Evolutionary conservation across 139 green algal species (phyloP).

Genomic region (Ulvella scutata): DNA sequence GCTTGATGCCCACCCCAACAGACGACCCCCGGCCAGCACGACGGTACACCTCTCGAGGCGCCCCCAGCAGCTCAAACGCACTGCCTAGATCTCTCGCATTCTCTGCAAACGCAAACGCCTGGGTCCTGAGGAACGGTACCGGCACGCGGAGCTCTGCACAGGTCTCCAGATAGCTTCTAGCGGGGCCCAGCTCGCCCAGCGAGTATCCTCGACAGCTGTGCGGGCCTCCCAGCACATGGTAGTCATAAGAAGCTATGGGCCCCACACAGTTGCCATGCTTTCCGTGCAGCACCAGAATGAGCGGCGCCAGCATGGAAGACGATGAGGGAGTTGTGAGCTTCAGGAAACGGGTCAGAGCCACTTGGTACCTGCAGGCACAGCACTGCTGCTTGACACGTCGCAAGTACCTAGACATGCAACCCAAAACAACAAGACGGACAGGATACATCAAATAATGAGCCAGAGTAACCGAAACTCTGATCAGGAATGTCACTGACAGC

Average conservation of each 20-base stretch:
- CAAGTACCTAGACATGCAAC: no score
- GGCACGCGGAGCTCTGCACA: conserved; percentile 57
- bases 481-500: neutral
- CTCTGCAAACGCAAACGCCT: conserved; percentile 76
- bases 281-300: conserved; percentile 64
- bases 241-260: conserved; percentile 85
- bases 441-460: no score
- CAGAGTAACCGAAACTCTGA: no score
- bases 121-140: conserved; percentile 5
- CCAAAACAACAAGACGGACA: no score
- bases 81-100: conserved; percentile 64
- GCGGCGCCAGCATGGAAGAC: conserved; percentile 22
- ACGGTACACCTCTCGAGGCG: conserved; percentile 86
- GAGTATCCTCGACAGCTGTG: conserved; percentile 84
- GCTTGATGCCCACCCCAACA: conserved; percentile 67
- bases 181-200: conserved; percentile 75
- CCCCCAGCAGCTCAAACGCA: conserved; percentile 43
- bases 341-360: conserved; percentile 49
- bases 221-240: conserved; percentile 84
- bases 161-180: conserved; percentile 56
- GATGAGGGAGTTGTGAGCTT: conserved; percentile 22
- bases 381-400: no score
- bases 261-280: conserved; percentile 50
- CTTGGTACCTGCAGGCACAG: conserved; percentile 17
- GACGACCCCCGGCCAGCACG: conserved; percentile 58